Evolutionary conservation across 1,284 basidiomycete species (phyloP).

Genomic region (Mycosarcoma mackinlayi): DNA sequence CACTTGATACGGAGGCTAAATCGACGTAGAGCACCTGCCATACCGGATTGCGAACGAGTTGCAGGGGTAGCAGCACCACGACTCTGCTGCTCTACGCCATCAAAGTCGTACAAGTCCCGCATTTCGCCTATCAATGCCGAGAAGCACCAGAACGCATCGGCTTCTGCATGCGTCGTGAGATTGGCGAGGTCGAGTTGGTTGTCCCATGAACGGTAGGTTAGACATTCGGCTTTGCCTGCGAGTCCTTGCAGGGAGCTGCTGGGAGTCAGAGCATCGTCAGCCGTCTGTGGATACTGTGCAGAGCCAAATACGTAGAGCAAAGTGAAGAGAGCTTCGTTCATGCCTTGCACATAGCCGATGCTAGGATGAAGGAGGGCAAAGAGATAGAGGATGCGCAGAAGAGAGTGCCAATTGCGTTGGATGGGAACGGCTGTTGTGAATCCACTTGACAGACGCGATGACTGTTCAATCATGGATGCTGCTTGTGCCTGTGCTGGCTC

Average conservation of each 20-base stretch:
- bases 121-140: slow-evolving; percentile 61
- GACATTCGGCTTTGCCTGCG: background rate
- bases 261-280: slow-evolving; percentile 5
- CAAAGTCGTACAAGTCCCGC: slow-evolving; percentile 66
- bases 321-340: slow-evolving; percentile 65
- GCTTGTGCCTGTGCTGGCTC: background rate
- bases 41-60: slow-evolving; percentile 35
- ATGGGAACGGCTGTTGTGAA: background rate
- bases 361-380: slow-evolving; percentile 65
- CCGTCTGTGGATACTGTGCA: slow-evolving; percentile 16
- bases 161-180: slow-evolving; percentile 51
- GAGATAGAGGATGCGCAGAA: slow-evolving; percentile 64
- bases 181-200: slow-evolving; percentile 28
- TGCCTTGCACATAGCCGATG: slow-evolving; percentile 65
- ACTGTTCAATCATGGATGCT: background rate
- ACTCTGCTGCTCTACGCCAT: slow-evolving; percentile 48
- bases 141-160: slow-evolving; percentile 68
- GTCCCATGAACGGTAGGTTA: slow-evolving; percentile 15
- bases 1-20: slow-evolving; percentile 56
- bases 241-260: slow-evolving; percentile 26
- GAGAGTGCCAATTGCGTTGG: slow-evolving; percentile 61
- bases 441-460: background rate
- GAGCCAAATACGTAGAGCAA: slow-evolving; percentile 58
- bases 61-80: slow-evolving; percentile 12
- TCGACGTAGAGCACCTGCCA: slow-evolving; percentile 54